A percentile compares a stretch with the other conserved stretches of the same genome.
These are phyloP conservation scores for Bauhinia variegata DNA, from an alignment of 306 rosid genomes.

Conservation along the genomic window DNA sequence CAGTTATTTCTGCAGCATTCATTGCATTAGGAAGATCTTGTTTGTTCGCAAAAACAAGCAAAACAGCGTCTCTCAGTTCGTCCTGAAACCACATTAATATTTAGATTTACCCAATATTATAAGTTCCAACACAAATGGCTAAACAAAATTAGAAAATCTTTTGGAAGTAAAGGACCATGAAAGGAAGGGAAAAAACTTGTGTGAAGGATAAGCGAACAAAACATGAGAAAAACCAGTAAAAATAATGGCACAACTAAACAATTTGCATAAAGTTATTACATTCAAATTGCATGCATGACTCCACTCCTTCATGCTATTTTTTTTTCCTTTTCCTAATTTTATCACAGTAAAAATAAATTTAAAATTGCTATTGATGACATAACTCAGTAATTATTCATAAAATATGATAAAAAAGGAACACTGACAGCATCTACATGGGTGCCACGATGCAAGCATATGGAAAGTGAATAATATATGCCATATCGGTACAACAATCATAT, in stretches of 20 bases:
- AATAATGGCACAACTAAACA: background rate
- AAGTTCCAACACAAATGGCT: conserved; percentile 1
- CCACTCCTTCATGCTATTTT: too few species aligned
- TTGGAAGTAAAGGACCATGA: background rate
- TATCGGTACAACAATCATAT: conserved; percentile 21
- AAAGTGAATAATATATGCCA: too few species aligned
- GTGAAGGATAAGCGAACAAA: conserved; percentile 4
- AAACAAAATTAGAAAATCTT: background rate
- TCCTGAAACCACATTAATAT: conserved; percentile 61
- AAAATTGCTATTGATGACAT: too few species aligned
- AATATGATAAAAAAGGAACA: too few species aligned
- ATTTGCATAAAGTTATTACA: background rate
- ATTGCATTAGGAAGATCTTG: conserved; percentile 99
- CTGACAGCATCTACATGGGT: too few species aligned
- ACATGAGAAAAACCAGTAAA: background rate
- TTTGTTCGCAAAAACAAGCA: conserved; percentile 97
- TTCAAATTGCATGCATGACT: conserved; percentile 2
- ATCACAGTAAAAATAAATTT: too few species aligned
- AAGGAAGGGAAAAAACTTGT: background rate
- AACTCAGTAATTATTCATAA: too few species aligned
- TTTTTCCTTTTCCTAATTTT: too few species aligned
- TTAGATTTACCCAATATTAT: conserved; percentile 5
- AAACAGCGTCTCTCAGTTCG: conserved; percentile 92
- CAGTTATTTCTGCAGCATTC: conserved; percentile 99
- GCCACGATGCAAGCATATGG: background rate